These are phyloP conservation scores for Tieghemiomyces parasiticus DNA, from an alignment of 192 early-diverging fungal species.

Conservation along the genomic window DNA sequence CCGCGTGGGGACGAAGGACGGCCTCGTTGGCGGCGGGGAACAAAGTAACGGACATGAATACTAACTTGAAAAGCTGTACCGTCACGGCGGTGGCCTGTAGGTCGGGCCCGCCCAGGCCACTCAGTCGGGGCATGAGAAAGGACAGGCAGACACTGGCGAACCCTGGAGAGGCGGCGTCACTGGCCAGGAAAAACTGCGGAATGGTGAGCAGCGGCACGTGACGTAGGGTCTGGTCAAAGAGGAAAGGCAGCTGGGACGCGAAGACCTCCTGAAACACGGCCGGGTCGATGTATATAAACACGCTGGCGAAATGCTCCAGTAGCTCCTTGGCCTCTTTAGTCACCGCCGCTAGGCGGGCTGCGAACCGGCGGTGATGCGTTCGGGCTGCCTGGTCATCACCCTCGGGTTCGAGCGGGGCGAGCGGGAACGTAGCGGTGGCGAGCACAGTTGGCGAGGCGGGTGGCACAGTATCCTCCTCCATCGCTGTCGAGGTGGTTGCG, in stretches of 20 bases:
- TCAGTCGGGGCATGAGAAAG: constrained; percentile 64
- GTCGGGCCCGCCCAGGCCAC: constrained; percentile 55
- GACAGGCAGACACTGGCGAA: constrained; percentile 66
- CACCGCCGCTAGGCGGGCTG: constrained; percentile 38
- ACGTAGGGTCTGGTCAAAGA: constrained; percentile 69
- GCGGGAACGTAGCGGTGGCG: too few relatives aligned
- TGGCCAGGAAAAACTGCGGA: constrained; percentile 77
- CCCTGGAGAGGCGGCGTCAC: constrained; percentile 54
- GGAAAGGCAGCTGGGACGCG: constrained; percentile 66
- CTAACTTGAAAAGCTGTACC: constrained; percentile 83
- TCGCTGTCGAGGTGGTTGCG: constrained; percentile 33
- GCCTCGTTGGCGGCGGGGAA: constrained; percentile 86
- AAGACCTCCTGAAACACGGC: constrained; percentile 94
- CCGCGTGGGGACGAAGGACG: constrained; percentile 85
- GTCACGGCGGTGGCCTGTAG: constrained; percentile 48
- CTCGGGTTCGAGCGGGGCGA: too few relatives aligned
- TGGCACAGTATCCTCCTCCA: constrained; percentile 14
- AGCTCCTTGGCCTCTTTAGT: constrained; percentile 85
- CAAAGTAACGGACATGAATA: constrained; percentile 82
- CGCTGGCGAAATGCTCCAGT: constrained; percentile 74
- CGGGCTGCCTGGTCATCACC: too few relatives aligned
- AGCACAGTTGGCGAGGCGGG: constrained; percentile 16
- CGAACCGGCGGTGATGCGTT: constrained; percentile 13
- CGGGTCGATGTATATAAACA: constrained; percentile 71
- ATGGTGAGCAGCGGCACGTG: constrained; percentile 65